A percentile compares a stretch with the other conserved stretches of the same genome.
Conservation (phyloP, 768 basidiomycete genomes). For the Punctularia strigosozonata region DNA sequence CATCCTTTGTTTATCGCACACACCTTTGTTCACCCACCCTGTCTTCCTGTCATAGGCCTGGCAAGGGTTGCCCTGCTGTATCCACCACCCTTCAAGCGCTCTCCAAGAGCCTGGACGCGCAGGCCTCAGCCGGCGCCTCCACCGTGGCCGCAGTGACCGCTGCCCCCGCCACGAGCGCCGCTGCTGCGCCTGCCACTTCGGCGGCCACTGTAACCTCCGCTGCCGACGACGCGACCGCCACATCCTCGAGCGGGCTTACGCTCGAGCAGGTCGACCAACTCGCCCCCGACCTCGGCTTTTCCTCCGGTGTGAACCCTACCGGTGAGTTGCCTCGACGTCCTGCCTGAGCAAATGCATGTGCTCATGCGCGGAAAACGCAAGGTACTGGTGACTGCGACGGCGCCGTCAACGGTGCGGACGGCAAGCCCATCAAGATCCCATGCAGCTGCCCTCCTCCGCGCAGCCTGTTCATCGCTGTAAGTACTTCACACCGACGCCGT, state of each 20-base stretch:
- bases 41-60: too few species aligned
- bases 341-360: too few species aligned
- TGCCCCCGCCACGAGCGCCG: too few species aligned
- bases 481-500: too few species aligned
- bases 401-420: conserved; percentile 18
- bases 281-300: conserved; percentile 11
- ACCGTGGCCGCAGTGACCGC: too few species aligned
- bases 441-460: conserved; percentile 29
- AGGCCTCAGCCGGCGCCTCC: too few species aligned
- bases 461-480: conserved; percentile 19
- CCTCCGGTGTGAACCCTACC: conserved; percentile 11
- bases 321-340: too few species aligned
- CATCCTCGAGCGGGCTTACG: too few species aligned
- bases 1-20: too few species aligned
- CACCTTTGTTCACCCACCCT: too few species aligned
- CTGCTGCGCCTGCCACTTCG: too few species aligned
- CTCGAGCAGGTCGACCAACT: conserved; percentile 3
- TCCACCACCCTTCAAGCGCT: conserved; percentile 44
- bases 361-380: too few species aligned
- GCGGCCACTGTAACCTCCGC: conserved; percentile 4
- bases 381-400: conserved; percentile 27
- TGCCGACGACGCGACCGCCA: conserved; percentile 3
- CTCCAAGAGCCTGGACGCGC: conserved; percentile 16
- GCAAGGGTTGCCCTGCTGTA: conserved; percentile 54
- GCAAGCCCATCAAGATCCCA: conserved; percentile 26